Percentiles rank a stretch among this genome's conserved stretches.
phyloP scores from a whole-genome alignment of 106 monocot species.

The Dioscorea alata region DNA sequence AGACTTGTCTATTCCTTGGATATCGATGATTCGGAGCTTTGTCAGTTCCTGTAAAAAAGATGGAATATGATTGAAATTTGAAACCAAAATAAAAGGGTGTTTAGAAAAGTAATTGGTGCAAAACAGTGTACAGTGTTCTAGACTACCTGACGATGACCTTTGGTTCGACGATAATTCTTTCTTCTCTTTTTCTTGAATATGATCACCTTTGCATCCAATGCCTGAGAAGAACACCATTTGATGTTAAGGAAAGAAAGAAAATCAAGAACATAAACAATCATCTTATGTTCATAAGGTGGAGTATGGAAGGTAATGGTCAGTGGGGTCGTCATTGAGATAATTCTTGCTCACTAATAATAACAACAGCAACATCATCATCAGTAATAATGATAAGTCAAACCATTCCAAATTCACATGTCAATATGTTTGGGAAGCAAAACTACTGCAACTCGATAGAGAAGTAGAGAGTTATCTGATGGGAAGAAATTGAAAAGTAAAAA shows the following conservation, averaged over 20 bases:
- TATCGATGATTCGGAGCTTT: slow-evolving; percentile 86
- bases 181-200: slow-evolving; percentile 99
- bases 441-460: too few relatives aligned
- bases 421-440: too few relatives aligned
- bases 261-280: background rate
- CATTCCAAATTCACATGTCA: too few relatives aligned
- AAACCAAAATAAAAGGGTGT: too few relatives aligned
- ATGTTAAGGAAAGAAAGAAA: background rate
- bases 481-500: too few relatives aligned
- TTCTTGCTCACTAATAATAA: too few relatives aligned
- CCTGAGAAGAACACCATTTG: slow-evolving; percentile 29
- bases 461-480: too few relatives aligned
- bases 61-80: background rate
- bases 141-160: slow-evolving; percentile 91
- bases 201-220: slow-evolving; percentile 93
- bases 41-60: slow-evolving; percentile 64
- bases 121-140: background rate
- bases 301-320: too few relatives aligned
- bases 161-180: slow-evolving; percentile 94
- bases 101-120: too few relatives aligned
- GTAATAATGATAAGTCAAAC: too few relatives aligned
- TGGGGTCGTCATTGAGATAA: too few relatives aligned
- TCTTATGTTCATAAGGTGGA: background rate
- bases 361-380: too few relatives aligned
- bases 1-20: slow-evolving; percentile 72